Evolutionary conservation across 768 basidiomycete species (phyloP), one percentile per base, ranked within the genome.

Genomic region (Amanita fuliginea): DNA sequence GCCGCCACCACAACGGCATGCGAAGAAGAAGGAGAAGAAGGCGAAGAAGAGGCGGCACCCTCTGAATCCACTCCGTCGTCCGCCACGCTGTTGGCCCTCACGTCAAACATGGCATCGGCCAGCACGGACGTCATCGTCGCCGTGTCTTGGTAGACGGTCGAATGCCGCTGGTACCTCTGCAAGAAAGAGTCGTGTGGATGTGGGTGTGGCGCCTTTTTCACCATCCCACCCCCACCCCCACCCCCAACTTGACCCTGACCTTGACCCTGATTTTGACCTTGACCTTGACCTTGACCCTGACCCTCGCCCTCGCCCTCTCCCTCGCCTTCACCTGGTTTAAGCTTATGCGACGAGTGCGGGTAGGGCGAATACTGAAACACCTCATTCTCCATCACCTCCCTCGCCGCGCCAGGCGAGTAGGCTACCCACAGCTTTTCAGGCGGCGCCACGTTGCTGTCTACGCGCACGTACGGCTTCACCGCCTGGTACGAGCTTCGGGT

Each of bases 81-180:
- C 42, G 74, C 76, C 50, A 76, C 74, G 40, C n/a, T n/a, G n/a
- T n/a, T n/a, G n/a, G 7, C 28, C n/a, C 49, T 50, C 33, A 42
- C 33, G 13, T 43, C 49, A 22, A 49, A 47, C 26, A 66, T 65
- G 51, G 73, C 66, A 56, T 75, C 74, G 2, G 72, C 74, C 32
- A 88, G 67, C 14, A 78, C 77, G 52, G 85, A 82, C 7, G 76
- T 82, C 6, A 86, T 72, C 9, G 77, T 80, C 35, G 79, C 75
- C 21, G 64, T 72, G 62, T 77, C 73, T 53, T 74, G 64, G 40
- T 72, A 72, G 24, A 53, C 57, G 49, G 56, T 61, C 14, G 64
- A 63, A 13, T 59, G 59, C n/a, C 65, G 57, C 32, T 50, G 41
- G n/a, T 50, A 40, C 9, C 32, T 42, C 32, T 21, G 7, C 10